Evolutionary conservation across 805 yeast genomes (phyloP).

Genomic region (Wickerhamomyces silvicola): DNA sequence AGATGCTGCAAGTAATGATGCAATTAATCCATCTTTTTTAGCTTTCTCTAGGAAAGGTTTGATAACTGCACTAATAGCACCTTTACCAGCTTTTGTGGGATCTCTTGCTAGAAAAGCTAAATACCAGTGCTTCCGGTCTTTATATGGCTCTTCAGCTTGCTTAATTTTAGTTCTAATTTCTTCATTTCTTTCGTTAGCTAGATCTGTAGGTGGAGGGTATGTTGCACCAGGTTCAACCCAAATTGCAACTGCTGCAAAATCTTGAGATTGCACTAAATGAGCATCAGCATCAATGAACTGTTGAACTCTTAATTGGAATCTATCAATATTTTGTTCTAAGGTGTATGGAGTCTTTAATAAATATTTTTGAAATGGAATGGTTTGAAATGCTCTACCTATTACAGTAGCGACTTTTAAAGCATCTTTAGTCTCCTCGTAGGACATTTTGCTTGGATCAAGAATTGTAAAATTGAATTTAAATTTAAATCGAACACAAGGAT

Average conservation of each 20-base stretch:
- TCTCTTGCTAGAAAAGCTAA: conserved; percentile 12
- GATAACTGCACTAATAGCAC: conserved; percentile 13
- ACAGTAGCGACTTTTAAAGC: no score
- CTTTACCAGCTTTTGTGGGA: conserved; percentile 6
- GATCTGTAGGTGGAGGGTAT: conserved; percentile 7
- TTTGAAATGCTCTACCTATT: no score
- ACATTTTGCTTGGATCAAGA: no score
- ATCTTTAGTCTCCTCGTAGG: no score
- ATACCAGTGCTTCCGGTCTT: conserved; percentile 13
- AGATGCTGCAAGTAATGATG: conserved; percentile 14
- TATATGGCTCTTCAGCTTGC: conserved; percentile 2
- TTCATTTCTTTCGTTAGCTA: conserved; percentile 1
- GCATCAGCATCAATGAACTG: no score
- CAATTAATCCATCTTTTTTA: conserved; percentile 9
- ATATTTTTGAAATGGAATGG: no score
- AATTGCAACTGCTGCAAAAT: conserved; percentile 11
- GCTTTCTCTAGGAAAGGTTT: conserved; percentile 16
- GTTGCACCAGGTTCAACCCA: conserved; percentile 20
- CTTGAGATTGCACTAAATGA: conserved; percentile 8
- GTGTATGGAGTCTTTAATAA: no score
- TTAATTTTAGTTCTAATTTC: conserved; percentile 4
- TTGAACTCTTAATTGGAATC: no score
- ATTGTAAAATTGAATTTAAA: no score
- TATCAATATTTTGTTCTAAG: no score
- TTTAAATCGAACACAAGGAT: no score